Conservation (phyloP, 2,329 filamentous ascomycete species). For the Arachnomyces sp. region DNA sequence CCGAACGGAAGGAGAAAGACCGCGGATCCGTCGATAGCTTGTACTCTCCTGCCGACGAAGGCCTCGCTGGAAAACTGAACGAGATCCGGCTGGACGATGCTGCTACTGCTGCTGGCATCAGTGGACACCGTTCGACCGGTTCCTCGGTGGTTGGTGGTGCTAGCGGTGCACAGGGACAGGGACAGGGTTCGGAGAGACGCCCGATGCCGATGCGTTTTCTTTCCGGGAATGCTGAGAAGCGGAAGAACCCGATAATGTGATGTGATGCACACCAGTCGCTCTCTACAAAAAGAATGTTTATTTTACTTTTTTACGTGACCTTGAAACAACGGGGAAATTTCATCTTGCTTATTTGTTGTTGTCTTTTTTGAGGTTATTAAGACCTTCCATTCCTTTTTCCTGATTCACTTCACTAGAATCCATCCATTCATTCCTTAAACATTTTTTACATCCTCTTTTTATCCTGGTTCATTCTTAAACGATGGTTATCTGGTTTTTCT, state of each 20-base stretch:
- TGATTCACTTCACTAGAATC: too few relatives aligned
- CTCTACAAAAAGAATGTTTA: too few relatives aligned
- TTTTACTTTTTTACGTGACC: too few relatives aligned
- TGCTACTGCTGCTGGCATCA: conserved; percentile 16
- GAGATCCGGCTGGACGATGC: conserved; percentile 37
- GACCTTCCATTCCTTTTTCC: too few relatives aligned
- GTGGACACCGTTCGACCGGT: conserved; percentile 29
- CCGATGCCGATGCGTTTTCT: conserved; percentile 81
- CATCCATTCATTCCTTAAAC: too few relatives aligned
- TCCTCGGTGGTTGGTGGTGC: conserved; percentile 48
- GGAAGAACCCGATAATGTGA: conserved; percentile 62
- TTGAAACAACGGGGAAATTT: too few relatives aligned
- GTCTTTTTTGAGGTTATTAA: too few relatives aligned
- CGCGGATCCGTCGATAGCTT: conserved; percentile 45
- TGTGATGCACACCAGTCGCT: too few relatives aligned
- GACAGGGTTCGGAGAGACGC: conserved; percentile 54
- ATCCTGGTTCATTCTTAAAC: too few relatives aligned
- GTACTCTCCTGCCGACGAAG: conserved; percentile 53
- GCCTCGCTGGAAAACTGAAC: conserved; percentile 47
- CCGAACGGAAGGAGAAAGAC: conserved; percentile 68
- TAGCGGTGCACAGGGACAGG: conserved; percentile 48
- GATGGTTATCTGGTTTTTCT: too few relatives aligned
- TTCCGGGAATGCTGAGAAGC: conserved; percentile 82
- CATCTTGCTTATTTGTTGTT: too few relatives aligned
- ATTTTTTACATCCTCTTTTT: too few relatives aligned